A percentile compares a stretch with the other conserved stretches of the same genome.
Evolutionary conservation across 345 rosid genomes (phyloP).

Genomic region (Raphanus sativus): DNA sequence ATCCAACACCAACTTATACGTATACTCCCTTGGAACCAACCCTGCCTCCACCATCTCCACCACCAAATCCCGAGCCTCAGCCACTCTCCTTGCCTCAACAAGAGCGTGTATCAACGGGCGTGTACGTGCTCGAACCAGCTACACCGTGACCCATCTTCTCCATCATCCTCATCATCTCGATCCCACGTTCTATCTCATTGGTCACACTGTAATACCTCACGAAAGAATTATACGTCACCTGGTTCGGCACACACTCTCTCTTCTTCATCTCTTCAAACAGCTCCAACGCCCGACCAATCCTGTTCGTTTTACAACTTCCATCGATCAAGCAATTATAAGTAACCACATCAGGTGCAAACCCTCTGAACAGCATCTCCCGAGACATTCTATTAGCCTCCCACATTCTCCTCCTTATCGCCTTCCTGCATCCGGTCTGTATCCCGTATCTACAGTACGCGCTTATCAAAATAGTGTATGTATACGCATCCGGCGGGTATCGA

Average conservation of each 20-base stretch:
- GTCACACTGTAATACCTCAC: constrained; percentile 71
- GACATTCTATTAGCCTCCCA: constrained; percentile 90
- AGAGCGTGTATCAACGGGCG: constrained; percentile 81
- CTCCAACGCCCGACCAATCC: constrained; percentile 75
- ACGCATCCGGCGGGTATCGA: constrained; percentile 64
- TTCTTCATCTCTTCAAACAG: constrained; percentile 71
- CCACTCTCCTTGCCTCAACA: constrained; percentile 61
- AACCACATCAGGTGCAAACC: constrained; percentile 81
- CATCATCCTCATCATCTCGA: constrained; percentile 80
- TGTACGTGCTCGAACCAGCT: constrained; percentile 64
- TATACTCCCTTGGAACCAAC: constrained; percentile 74
- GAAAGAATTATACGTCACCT: constrained; percentile 72
- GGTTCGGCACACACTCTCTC: constrained; percentile 69
- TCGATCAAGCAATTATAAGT: constrained; percentile 87
- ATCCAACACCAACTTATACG: constrained; percentile 68
- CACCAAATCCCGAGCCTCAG: constrained; percentile 64
- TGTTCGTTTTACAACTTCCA: constrained; percentile 74
- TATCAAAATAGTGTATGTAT: constrained; percentile 71
- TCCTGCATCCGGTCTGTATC: constrained; percentile 82
- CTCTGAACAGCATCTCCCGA: constrained; percentile 73
- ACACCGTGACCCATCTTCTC: constrained; percentile 64
- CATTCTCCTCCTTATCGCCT: constrained; percentile 74
- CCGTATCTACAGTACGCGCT: constrained; percentile 72
- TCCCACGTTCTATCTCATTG: constrained; percentile 69
- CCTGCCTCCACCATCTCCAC: constrained; percentile 71